A percentile compares a stretch with the other conserved stretches of the same genome.
These are phyloP conservation scores for Globomyces pollinis-pini DNA, from an alignment of 192 early-diverging fungal genomes.

Conservation along the genomic window DNA sequence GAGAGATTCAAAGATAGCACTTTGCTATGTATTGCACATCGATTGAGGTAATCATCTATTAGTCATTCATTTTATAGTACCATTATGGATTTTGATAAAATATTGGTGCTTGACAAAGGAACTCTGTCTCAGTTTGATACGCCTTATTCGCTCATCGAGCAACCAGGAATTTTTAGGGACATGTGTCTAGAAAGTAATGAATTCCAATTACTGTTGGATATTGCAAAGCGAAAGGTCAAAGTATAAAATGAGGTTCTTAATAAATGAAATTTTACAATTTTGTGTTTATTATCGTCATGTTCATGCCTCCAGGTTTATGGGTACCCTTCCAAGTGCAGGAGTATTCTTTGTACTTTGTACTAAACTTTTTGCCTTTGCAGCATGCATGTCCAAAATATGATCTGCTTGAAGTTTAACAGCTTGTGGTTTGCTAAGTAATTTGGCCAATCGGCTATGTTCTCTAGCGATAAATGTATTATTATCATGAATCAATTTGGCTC, in stretches of 20 bases:
- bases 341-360: too few species aligned
- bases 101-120: slow-evolving; percentile 68
- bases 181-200: slow-evolving; percentile 79
- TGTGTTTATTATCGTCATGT: too few species aligned
- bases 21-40: slow-evolving; percentile 78
- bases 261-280: too few species aligned
- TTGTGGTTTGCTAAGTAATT: not conserved
- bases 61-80: slow-evolving; percentile 25
- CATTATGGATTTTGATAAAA: slow-evolving; percentile 57
- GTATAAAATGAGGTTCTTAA: too few species aligned
- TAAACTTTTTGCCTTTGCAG: not conserved
- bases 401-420: not conserved
- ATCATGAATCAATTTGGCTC: not conserved
- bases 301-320: too few species aligned
- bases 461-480: not conserved
- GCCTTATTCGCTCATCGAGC: slow-evolving; percentile 50
- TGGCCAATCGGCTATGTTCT: not conserved
- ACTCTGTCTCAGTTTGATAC: slow-evolving; percentile 58
- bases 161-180: slow-evolving; percentile 51
- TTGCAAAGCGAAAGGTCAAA: not conserved
- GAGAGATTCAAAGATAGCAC: slow-evolving; percentile 62
- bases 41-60: slow-evolving; percentile 21
- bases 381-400: not conserved
- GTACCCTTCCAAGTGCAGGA: too few species aligned
- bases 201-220: slow-evolving; percentile 27